Percentiles rank a stretch among this genome's conserved stretches.
Evolutionary conservation across 345 rosid species (phyloP).

Genomic region (Populus euphratica): DNA sequence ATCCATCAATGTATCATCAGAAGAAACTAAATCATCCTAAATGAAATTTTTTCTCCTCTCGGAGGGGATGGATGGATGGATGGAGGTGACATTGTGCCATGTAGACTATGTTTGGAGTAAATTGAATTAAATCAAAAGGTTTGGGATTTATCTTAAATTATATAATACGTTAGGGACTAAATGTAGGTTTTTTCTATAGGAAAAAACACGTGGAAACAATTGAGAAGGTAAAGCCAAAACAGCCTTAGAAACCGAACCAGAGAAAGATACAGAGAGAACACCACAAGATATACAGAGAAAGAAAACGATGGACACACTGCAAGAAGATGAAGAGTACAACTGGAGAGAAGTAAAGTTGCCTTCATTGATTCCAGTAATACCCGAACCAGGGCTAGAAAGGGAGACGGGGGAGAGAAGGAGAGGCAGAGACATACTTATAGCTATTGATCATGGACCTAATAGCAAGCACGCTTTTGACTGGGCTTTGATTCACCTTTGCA

Average conservation of each 20-base stretch:
- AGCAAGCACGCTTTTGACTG: constrained; percentile 68
- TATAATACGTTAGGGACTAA: no score
- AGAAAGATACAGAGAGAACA: not conserved
- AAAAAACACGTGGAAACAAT: not conserved
- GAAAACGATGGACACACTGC: constrained; percentile 46
- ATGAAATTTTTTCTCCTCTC: no score
- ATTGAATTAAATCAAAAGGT: no score
- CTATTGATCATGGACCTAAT: constrained; percentile 65
- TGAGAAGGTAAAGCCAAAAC: not conserved
- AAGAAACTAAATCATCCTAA: no score
- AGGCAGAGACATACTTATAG: constrained; percentile 57
- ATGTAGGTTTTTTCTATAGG: not conserved
- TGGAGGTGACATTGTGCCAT: no score
- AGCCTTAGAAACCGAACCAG: not conserved
- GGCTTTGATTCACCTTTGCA: constrained; percentile 73
- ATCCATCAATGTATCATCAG: no score
- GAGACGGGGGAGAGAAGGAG: constrained; percentile 69
- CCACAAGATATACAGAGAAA: not conserved
- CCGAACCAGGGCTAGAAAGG: constrained; percentile 62
- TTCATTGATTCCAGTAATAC: constrained; percentile 45
- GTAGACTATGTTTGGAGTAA: no score
- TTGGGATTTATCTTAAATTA: no score
- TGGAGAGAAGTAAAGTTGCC: constrained; percentile 65
- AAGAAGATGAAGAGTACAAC: constrained; percentile 60
- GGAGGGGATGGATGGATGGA: no score